These are phyloP conservation scores for Geum urbanum DNA, from an alignment of 306 rosid species.

Conservation along the genomic window DNA sequence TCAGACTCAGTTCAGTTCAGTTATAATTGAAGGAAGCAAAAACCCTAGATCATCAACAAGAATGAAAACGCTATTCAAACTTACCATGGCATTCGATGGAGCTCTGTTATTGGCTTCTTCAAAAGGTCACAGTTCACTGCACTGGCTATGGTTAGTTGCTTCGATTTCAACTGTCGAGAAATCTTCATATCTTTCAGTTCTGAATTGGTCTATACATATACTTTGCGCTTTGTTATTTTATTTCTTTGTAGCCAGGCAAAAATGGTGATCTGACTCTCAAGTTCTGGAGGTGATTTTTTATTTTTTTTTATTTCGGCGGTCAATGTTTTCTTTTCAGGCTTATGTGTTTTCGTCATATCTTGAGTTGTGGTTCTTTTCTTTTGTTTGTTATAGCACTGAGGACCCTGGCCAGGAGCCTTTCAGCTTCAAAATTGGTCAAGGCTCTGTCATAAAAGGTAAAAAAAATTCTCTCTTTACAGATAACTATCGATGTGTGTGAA, in stretches of 20 bases:
- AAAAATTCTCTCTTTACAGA: not conserved
- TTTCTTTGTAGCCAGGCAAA: slow-evolving; percentile 72
- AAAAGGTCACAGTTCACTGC: slow-evolving; percentile 90
- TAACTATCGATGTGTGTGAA: not conserved
- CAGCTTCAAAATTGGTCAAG: slow-evolving; percentile 76
- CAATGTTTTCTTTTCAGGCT: too few species aligned
- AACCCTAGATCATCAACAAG: not conserved
- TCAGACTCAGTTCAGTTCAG: too few species aligned
- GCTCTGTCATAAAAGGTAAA: slow-evolving; percentile 81
- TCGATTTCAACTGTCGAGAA: too few species aligned
- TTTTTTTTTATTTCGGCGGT: too few species aligned
- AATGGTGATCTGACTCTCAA: slow-evolving; percentile 72
- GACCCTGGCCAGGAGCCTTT: slow-evolving; percentile 87
- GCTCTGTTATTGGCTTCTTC: too few species aligned
- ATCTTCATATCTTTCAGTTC: too few species aligned
- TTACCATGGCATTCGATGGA: too few species aligned
- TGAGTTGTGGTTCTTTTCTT: not conserved
- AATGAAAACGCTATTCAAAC: too few species aligned
- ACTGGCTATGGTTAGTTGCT: slow-evolving; percentile 72
- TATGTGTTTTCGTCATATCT: not conserved
- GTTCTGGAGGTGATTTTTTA: slow-evolving; percentile 98
- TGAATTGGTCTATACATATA: too few species aligned
- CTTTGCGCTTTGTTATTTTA: not conserved
- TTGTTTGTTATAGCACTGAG: slow-evolving; percentile 61
- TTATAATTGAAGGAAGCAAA: not conserved